Percentiles rank a stretch among this genome's conserved stretches.
These are phyloP conservation scores for Eimeria necatrix DNA, from an alignment of 169 alveolate genomes.

Conservation along the genomic window DNA sequence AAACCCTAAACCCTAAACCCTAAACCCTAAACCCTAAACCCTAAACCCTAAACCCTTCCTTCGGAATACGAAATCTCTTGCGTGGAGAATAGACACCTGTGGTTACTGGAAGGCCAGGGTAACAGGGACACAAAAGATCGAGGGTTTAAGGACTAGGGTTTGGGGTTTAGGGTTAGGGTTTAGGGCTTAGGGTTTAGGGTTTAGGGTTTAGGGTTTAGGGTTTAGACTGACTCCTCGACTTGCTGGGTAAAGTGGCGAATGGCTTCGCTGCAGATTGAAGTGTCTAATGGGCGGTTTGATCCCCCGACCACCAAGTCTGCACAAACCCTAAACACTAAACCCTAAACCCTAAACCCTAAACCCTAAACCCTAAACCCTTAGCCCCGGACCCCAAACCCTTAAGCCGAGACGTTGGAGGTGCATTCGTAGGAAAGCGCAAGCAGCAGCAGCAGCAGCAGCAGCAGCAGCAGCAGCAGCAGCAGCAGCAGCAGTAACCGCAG, in stretches of 20 bases:
- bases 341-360: not conserved
- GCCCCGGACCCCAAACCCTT: not conserved
- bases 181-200: no score
- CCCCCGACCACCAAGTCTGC: not conserved
- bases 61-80: no score
- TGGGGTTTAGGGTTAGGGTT: no score
- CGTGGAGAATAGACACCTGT: no score
- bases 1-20: no score
- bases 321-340: not conserved
- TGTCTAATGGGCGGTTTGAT: not conserved
- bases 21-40: no score
- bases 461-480: conserved; percentile 2
- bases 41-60: no score
- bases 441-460: not conserved
- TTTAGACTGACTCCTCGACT: not conserved
- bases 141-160: no score
- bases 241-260: not conserved
- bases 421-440: not conserved
- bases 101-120: no score
- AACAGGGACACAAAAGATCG: no score
- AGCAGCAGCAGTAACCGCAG: conserved; percentile 16
- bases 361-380: not conserved
- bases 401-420: no score
- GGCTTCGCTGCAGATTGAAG: conserved; percentile 5
- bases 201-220: no score